phyloP scores from a whole-genome alignment of 306 rosid species.

The Fragaria ananassa region DNA sequence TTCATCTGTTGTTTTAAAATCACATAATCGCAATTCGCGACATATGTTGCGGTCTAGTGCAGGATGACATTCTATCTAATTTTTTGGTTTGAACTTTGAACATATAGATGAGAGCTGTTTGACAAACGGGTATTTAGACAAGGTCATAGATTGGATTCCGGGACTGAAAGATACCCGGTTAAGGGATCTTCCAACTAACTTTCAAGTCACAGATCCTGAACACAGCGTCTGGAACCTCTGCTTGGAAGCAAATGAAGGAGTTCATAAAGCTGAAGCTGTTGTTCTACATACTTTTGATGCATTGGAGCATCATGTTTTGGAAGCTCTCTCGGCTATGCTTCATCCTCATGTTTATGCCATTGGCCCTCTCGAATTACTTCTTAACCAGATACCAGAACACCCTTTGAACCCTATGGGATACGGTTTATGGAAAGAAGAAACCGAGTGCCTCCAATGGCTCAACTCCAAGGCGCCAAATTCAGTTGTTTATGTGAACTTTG shows the following conservation, averaged over 20 bases:
- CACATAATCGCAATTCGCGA: too few relatives aligned
- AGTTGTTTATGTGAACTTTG: neutral
- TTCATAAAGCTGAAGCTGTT: too few relatives aligned
- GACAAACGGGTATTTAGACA: slow-evolving; percentile 2
- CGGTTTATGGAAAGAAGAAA: neutral
- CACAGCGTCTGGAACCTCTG: neutral
- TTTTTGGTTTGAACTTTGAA: neutral
- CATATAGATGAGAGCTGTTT: neutral
- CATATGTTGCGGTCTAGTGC: too few relatives aligned
- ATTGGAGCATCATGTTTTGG: neutral
- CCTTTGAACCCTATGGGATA: neutral
- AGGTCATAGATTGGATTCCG: neutral
- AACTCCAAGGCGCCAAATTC: neutral
- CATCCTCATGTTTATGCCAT: neutral
- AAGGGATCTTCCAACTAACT: neutral
- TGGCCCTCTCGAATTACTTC: neutral
- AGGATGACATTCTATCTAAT: too few relatives aligned
- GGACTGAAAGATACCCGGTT: slow-evolving; percentile 8
- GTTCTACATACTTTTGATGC: neutral
- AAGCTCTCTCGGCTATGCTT: neutral
- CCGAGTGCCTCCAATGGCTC: neutral
- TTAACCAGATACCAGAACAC: slow-evolving; percentile 2
- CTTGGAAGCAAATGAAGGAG: neutral
- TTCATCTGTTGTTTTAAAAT: too few relatives aligned
- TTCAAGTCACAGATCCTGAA: neutral